Base-by-base conservation (phyloP, 805 yeast species). In the Wickerhamiella sorbophila region DNA sequence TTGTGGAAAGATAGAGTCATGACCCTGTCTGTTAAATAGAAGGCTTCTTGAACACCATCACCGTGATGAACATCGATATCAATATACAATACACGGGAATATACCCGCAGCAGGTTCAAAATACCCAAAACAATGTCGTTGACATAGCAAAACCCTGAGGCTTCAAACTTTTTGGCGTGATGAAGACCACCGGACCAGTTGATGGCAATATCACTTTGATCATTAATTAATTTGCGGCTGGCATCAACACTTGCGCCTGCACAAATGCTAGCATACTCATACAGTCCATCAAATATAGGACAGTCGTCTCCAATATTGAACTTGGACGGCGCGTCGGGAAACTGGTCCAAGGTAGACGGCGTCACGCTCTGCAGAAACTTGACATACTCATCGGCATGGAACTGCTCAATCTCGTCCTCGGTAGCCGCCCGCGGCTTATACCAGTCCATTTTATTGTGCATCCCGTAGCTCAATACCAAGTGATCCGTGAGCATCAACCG, bases 61-160 rank as follows among this genome's bases (percentile, higher is more conserved):
- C 95, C 95, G 56, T 85, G 95, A 57, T 85, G 95, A 19, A 85
- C 78, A 58, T 85, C 95, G 40, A 83, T 85, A 57, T 85, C 95
- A 44, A 85, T 81, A 58, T 85, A 85, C 36, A 85, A 61, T 8
- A 85, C 94, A 44, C 95, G 72, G 22, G 94, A 85, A 59, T 82
- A 87, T 56, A 77, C 79, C 45, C 94, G 66, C 52, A 86, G 65
- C 50, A 85, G 63, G 55, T 85, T 83, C 47, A 85, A 64, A 43
- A 84, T 82, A 3, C 93, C 88, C 48, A 85, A 63, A 1, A 84
- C 95, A 51, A 85, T 86, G 59, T 85, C 95, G 61, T 85, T 85
- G 48, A 85, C 74, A 60, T 85, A 85, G 59, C 95, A 85, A 59
- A 86, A 85, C 4, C 95, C 95, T 2, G 85, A 75, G 1, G 95